Base-by-base conservation (phyloP, 495 filamentous ascomycete species). In the Penicillium egyptiacum region DNA sequence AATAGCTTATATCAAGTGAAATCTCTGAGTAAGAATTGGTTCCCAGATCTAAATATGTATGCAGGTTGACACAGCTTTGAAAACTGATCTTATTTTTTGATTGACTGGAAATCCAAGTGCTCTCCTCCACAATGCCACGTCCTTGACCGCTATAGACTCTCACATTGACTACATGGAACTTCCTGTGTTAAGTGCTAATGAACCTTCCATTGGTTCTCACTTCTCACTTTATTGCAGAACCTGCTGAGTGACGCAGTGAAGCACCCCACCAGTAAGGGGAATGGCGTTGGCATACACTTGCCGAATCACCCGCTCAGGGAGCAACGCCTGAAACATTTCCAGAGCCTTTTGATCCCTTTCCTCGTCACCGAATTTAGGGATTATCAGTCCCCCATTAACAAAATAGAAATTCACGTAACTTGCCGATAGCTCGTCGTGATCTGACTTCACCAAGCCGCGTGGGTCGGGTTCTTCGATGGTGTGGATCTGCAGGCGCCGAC, bases 401-500 rank as follows among this genome's bases (percentile, higher is more conserved):
- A 70, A 64, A 52, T 69, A 67, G 26, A 64, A 65, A 31, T 71
- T 71, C 4, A 71, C 61, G 49, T 71, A 71, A 23, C 56, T 60
- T 1, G 61, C 53, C 10, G 60, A 49, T 11, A 68, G 43, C 22
- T 68, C 61, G 33, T 70, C 65, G 2, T 66, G 51, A 12, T 54
- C 54, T 10, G 42, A 50, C 11, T 50, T 41, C 3, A 56, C 57
- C 40, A 71, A 54, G n/a, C 39, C 54, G 16, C 43, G 49, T 12
- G 60, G 56, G 25, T 61, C 54, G 1, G 66, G 63, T 26, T 70
- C 66, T 20, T 62, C 56, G 12, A 69, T 60, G 28, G 44, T 40
- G 44, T 67, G 58, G 35, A 71, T 59, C 53, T 67, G 43, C 22
- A 69, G 45, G 17, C 30, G 55, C 22, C 66, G 58, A 14, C 66